phyloP scores from a whole-genome alignment of 1,284 basidiomycete species.

The Cerioporus squamosus region DNA sequence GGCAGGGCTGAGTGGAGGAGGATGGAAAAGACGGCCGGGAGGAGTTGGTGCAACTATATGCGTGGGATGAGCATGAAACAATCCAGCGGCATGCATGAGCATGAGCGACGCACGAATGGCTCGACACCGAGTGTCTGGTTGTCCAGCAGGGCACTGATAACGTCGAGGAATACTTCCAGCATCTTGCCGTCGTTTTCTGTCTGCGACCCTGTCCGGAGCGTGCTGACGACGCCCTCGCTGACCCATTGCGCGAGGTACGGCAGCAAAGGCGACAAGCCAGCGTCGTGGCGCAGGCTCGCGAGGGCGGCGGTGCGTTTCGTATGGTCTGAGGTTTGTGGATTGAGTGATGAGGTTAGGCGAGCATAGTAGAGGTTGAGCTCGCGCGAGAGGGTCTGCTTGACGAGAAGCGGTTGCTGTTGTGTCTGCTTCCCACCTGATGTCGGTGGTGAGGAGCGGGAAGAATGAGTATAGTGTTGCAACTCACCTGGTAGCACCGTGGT shows the following conservation, averaged over 20 bases:
- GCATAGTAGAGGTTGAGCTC: slow-evolving; percentile 97
- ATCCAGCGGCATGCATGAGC: background rate
- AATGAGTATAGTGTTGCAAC: slow-evolving; percentile 33
- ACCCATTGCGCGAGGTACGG: slow-evolving; percentile 97
- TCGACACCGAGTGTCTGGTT: slow-evolving; percentile 94
- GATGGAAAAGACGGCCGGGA: slow-evolving; percentile 91
- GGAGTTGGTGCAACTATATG: slow-evolving; percentile 88
- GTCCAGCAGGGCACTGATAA: slow-evolving; percentile 80
- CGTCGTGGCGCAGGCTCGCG: slow-evolving; percentile 87
- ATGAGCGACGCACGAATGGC: slow-evolving; percentile 84
- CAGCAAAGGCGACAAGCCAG: slow-evolving; percentile 92
- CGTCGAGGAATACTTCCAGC: slow-evolving; percentile 82
- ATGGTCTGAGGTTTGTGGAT: slow-evolving; percentile 63
- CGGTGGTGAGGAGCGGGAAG: slow-evolving; percentile 34
- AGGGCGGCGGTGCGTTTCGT: slow-evolving; percentile 86
- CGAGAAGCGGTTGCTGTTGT: slow-evolving; percentile 66
- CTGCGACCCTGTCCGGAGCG: slow-evolving; percentile 62
- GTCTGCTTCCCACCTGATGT: slow-evolving; percentile 44
- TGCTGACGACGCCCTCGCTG: slow-evolving; percentile 82
- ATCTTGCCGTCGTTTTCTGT: slow-evolving; percentile 66
- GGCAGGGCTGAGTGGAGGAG: slow-evolving; percentile 87
- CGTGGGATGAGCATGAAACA: background rate
- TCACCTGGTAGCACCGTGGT: slow-evolving; percentile 31
- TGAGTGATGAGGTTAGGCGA: slow-evolving; percentile 84
- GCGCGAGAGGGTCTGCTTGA: slow-evolving; percentile 92